phyloP scores from a whole-genome alignment of 306 rosid genomes.

The Canavalia ensiformis region DNA sequence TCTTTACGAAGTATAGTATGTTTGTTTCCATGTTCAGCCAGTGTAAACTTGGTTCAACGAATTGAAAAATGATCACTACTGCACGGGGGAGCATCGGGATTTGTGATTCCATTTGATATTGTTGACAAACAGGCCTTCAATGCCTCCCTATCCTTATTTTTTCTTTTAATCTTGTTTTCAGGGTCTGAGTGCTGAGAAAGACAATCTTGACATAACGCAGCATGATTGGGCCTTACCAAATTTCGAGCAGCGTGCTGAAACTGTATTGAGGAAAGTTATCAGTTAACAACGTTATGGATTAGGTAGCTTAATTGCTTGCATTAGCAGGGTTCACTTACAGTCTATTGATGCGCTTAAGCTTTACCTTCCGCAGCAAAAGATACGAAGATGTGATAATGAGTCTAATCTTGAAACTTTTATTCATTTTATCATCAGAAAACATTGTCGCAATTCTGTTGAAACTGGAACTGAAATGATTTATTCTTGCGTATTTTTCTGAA shows the following conservation, averaged over 20 bases:
- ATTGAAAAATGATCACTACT: too few relatives aligned
- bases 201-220: constrained; percentile 92
- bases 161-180: constrained; percentile 50
- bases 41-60: too few relatives aligned
- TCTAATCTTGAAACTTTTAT: constrained; percentile 23
- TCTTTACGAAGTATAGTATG: background rate
- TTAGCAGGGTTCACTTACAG: background rate
- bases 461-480: constrained; percentile 10
- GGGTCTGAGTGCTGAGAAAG: constrained; percentile 94
- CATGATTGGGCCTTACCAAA: constrained; percentile 93
- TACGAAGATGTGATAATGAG: constrained; percentile 17
- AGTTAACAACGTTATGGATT: constrained; percentile 48
- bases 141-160: constrained; percentile 29
- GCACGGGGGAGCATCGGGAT: too few relatives aligned
- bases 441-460: constrained; percentile 45
- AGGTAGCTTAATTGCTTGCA: constrained; percentile 30
- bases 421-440: constrained; percentile 2
- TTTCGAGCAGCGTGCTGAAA: constrained; percentile 91
- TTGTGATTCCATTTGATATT: too few relatives aligned
- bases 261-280: constrained; percentile 65
- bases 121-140: too few relatives aligned
- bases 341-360: constrained; percentile 32
- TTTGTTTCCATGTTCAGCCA: too few relatives aligned
- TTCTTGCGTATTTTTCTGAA: constrained; percentile 26
- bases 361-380: constrained; percentile 32